Percentiles rank a stretch among this genome's conserved stretches.
Conservation (phyloP, 208 protist species). For the Herpetomonas samuelpessoai region DNA sequence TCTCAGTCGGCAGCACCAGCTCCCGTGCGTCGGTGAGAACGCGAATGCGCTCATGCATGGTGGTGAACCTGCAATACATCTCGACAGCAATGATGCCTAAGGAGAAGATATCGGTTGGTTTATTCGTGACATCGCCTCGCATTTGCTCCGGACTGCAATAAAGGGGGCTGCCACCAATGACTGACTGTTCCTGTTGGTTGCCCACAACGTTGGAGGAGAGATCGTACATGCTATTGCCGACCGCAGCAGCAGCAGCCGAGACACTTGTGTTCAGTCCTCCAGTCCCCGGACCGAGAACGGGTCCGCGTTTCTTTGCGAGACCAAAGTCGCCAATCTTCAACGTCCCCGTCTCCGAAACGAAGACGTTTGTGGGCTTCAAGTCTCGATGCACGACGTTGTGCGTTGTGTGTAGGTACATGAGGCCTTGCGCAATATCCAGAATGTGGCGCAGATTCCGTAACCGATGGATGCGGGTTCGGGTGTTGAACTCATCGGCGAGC, state of each 20-base stretch:
- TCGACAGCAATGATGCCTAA: conserved; percentile 79
- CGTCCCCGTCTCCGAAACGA: conserved; percentile 43
- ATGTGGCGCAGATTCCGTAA: conserved; percentile 63
- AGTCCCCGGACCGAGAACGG: not conserved
- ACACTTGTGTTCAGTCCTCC: not conserved
- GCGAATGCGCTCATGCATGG: conserved; percentile 63
- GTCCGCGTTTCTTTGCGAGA: conserved; percentile 47
- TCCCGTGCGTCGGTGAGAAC: conserved; percentile 56
- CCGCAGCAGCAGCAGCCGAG: not conserved
- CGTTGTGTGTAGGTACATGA: conserved; percentile 61
- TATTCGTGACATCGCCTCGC: conserved; percentile 36
- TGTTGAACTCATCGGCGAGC: conserved; percentile 57
- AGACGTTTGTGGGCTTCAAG: conserved; percentile 87
- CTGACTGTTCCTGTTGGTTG: conserved; percentile 42
- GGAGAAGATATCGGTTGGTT: conserved; percentile 75
- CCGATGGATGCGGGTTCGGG: conserved; percentile 45
- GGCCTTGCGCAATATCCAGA: conserved; percentile 57
- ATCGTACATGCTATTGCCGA: conserved; percentile 9
- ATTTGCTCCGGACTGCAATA: conserved; percentile 86
- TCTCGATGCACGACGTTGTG: conserved; percentile 81
- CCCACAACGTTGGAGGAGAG: conserved; percentile 26
- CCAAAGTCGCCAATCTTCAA: conserved; percentile 90
- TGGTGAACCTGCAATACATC: conserved; percentile 71
- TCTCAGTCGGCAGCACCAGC: conserved; percentile 30
- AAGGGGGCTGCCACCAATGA: conserved; percentile 56